Evolutionary conservation across 257 asterid species (phyloP), one percentile per base, ranked within the genome.

Genomic region (Anisodus tanguticus): DNA sequence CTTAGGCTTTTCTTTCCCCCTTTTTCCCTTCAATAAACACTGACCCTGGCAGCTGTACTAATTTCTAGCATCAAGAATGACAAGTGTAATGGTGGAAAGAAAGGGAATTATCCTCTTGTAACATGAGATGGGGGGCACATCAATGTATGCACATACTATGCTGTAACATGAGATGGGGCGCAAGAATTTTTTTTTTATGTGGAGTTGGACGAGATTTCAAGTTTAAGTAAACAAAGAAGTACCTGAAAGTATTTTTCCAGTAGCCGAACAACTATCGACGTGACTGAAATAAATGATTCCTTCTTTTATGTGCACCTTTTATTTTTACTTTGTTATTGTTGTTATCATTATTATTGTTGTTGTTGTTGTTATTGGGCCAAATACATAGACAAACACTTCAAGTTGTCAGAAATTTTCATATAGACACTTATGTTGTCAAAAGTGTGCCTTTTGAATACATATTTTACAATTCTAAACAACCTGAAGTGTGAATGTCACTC

Each of bases 401-500:
- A 66, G n/a, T 66, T 66, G 72, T 66, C 45, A 11, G n/a, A 66
- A 0, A 10, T 64, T 11, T 64, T 64, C n/a, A 64, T 47, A 31
- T 64, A 64, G 10, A 64, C 45, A 31, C 45, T 64, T 31, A 66
- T 66, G 72, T 66, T 66, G 12, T 66, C 72, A 31, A 66, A 66
- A 31, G n/a, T 66, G 16, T 66, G 47, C 1, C 72, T 66, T 31
- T 66, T 66, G 41, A 31, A 66, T 66, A 35, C 72, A 66, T 66
- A 66, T 35, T 66, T 66, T 17, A 31, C 72, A 66, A 31, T n/a
- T 66, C 72, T 35, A 39, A 66, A 66, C 72, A 11, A 66, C 72
- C 5, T 31, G 6, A 66, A 66, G 72, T 66, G 72, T 66, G 72
- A 66, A 31, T 12, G 72, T 12, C 72, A 66, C n/a, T 66, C 10